These are phyloP conservation scores for Cokeromyces recurvatus DNA, from an alignment of 371 early-diverging fungal genomes.

Conservation along the genomic window DNA sequence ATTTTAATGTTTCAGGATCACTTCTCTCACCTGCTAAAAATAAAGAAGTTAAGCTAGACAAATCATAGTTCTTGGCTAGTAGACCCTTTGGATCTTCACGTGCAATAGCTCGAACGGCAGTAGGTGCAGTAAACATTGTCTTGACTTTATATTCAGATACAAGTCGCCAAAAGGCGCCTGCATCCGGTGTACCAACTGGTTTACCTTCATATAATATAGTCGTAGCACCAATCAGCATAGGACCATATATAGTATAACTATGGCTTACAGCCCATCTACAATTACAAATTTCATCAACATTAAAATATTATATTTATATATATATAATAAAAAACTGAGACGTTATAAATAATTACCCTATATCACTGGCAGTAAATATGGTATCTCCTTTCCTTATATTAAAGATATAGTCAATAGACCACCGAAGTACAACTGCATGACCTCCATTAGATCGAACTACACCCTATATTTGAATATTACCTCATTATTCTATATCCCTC, in stretches of 20 bases:
- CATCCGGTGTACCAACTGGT: slow-evolving; percentile 81
- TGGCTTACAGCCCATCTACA: slow-evolving; percentile 90
- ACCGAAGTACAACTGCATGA: slow-evolving; percentile 77
- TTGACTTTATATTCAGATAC: slow-evolving; percentile 75
- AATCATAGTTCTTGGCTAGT: slow-evolving; percentile 53
- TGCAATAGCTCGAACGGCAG: slow-evolving; percentile 82
- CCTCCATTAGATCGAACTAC: slow-evolving; percentile 90
- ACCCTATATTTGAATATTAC: slow-evolving; percentile 65
- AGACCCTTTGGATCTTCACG: slow-evolving; percentile 72
- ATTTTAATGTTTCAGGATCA: slow-evolving; percentile 72
- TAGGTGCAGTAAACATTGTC: slow-evolving; percentile 91
- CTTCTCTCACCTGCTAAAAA: slow-evolving; percentile 92
- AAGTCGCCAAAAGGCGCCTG: slow-evolving; percentile 77
- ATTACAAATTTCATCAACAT: neutral
- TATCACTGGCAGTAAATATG: slow-evolving; percentile 82
- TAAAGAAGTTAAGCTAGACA: slow-evolving; percentile 57
- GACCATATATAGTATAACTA: slow-evolving; percentile 87
- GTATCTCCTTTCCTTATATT: slow-evolving; percentile 68
- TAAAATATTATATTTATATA: neutral
- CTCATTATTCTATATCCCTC: too few relatives aligned
- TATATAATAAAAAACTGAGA: too few relatives aligned
- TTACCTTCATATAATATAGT: slow-evolving; percentile 90
- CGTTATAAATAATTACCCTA: too few relatives aligned
- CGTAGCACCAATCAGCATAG: slow-evolving; percentile 80
- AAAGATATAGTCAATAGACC: slow-evolving; percentile 80